Conservation (phyloP, 768 basidiomycete genomes). For the Amyloporia xantha region DNA sequence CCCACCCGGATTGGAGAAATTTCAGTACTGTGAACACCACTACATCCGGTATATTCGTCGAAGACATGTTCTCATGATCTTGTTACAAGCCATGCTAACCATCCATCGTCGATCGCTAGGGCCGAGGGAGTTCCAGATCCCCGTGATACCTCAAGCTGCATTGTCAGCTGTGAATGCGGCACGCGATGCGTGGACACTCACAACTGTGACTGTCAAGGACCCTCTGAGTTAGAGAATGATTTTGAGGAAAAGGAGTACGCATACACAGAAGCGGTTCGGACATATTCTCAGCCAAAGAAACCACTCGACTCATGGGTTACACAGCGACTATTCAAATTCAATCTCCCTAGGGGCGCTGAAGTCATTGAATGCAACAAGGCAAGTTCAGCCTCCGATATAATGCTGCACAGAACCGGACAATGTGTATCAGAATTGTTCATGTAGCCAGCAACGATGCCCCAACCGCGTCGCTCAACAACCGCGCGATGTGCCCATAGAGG, state of each 20-base stretch:
- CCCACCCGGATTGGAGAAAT: constrained; percentile 36
- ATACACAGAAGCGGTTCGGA: constrained; percentile 31
- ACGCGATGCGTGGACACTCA: constrained; percentile 25
- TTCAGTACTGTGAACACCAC: constrained; percentile 46
- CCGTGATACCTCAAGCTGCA: constrained; percentile 22
- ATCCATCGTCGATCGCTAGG: constrained; percentile 2
- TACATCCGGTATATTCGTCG: constrained; percentile 40
- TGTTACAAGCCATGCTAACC: too few species aligned
- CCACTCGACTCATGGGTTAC: too few species aligned
- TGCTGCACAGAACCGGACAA: not conserved
- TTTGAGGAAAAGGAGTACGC: constrained; percentile 29
- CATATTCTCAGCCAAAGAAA: too few species aligned
- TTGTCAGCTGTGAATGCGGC: constrained; percentile 40
- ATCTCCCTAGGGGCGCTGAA: constrained; percentile 35
- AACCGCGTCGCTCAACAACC: constrained; percentile 61
- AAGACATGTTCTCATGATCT: too few species aligned
- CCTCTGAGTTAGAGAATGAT: constrained; percentile 32
- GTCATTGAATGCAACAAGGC: constrained; percentile 67
- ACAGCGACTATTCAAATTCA: constrained; percentile 47
- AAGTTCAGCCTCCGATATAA: not conserved
- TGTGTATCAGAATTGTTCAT: constrained; percentile 34
- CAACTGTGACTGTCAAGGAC: constrained; percentile 43
- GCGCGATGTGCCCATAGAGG: constrained; percentile 48
- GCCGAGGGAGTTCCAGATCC: not conserved
- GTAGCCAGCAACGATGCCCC: constrained; percentile 34